A percentile compares a stretch with the other conserved stretches of the same genome.
Conservation (phyloP, 1,284 basidiomycete genomes). For the Trametes versicolor region DNA sequence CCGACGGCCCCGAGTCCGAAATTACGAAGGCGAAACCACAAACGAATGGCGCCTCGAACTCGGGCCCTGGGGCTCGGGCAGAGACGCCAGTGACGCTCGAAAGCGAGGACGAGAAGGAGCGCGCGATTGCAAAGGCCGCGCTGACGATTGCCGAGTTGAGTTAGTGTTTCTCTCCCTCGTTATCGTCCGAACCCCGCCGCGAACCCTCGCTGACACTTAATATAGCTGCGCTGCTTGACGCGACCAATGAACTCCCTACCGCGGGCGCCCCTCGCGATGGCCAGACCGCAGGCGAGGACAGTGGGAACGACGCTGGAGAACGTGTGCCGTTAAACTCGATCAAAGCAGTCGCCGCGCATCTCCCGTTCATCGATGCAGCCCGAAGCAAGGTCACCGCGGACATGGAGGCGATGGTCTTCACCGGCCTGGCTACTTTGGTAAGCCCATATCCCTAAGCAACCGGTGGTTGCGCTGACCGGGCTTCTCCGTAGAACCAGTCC, state of each 20-base stretch:
- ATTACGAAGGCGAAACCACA: constrained; percentile 34
- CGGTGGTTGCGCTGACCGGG: not conserved
- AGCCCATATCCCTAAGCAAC: constrained; percentile 37
- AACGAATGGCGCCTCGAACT: constrained; percentile 17
- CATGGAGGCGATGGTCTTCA: constrained; percentile 90
- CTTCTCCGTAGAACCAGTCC: constrained; percentile 76
- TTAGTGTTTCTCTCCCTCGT: constrained; percentile 48
- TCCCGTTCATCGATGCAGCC: constrained; percentile 77
- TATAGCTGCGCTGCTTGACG: constrained; percentile 35
- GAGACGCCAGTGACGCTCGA: constrained; percentile 43
- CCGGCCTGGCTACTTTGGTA: constrained; percentile 80
- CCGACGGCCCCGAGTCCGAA: constrained; percentile 34
- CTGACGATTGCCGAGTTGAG: constrained; percentile 90
- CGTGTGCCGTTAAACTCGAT: constrained; percentile 69
- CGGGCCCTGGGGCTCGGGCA: constrained; percentile 14
- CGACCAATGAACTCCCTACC: constrained; percentile 11
- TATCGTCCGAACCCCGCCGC: not conserved
- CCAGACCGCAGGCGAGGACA: constrained; percentile 1
- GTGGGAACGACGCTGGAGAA: constrained; percentile 2
- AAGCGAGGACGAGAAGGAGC: constrained; percentile 82
- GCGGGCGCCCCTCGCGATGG: constrained; percentile 9
- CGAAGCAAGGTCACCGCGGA: constrained; percentile 76
- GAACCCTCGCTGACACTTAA: not conserved
- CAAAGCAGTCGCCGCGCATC: constrained; percentile 72
- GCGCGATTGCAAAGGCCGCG: constrained; percentile 89